Conservation (phyloP, 768 basidiomycete species). For the Tricholoma furcatifolium region DNA sequence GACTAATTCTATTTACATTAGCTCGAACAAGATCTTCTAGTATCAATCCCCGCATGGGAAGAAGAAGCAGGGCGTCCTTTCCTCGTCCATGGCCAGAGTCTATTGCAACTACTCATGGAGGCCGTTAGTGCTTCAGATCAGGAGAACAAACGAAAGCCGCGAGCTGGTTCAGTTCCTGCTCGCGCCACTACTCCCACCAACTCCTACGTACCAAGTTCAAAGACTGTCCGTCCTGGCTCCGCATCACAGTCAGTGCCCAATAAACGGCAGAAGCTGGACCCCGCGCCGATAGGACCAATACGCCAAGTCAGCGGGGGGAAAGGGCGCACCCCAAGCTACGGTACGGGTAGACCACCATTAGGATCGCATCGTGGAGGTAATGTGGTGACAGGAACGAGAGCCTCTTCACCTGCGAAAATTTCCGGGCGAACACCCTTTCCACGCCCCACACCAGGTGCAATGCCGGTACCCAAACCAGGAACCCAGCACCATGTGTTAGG, state of each 20-base stretch:
- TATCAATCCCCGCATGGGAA: constrained; percentile 85
- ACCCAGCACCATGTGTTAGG: constrained; percentile 56
- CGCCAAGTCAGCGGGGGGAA: constrained; percentile 19
- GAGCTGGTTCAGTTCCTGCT: constrained; percentile 60
- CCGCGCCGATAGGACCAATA: constrained; percentile 16
- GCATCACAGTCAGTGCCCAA: constrained; percentile 51
- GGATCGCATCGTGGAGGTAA: constrained; percentile 40
- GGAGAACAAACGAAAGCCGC: constrained; percentile 69
- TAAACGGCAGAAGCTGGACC: constrained; percentile 62
- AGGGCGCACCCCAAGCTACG: constrained; percentile 20
- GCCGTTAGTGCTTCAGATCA: constrained; percentile 70
- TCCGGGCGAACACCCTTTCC: constrained; percentile 38
- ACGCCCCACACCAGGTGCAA: constrained; percentile 38
- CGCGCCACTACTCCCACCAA: constrained; percentile 58
- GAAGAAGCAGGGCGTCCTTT: constrained; percentile 69
- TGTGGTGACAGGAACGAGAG: constrained; percentile 24
- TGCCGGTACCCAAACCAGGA: constrained; percentile 50
- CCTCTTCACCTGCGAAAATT: constrained; percentile 52
- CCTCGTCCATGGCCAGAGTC: constrained; percentile 80
- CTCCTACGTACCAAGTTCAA: constrained; percentile 37
- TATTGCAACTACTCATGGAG: constrained; percentile 77
- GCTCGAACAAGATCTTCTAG: constrained; percentile 87
- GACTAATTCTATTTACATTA: constrained; percentile 25
- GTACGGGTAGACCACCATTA: constrained; percentile 34
- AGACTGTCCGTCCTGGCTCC: constrained; percentile 59